Percentiles rank a stretch among this genome's conserved stretches.
phyloP scores from a whole-genome alignment of 352 stramenopile species.

The Phytophthora sp. region DNA sequence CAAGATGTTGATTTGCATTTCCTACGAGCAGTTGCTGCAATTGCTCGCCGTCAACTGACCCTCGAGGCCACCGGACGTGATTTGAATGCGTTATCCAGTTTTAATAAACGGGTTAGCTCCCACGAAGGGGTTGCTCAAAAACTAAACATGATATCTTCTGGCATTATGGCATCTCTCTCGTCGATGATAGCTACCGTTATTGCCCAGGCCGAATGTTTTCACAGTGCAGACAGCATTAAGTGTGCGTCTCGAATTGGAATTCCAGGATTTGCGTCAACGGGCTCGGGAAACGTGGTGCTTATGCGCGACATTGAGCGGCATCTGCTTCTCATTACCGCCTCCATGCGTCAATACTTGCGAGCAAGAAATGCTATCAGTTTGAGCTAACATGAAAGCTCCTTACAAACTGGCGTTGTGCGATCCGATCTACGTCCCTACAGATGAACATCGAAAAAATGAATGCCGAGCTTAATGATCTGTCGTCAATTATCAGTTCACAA shows the following conservation, averaged over 20 bases:
- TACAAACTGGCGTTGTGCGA: neutral
- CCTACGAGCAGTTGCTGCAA: constrained; percentile 22
- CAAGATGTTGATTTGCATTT: constrained; percentile 31
- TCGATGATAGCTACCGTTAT: constrained; percentile 28
- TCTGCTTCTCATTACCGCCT: constrained; percentile 16
- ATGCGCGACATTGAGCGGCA: constrained; percentile 25
- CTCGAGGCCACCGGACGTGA: neutral
- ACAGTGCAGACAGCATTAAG: neutral
- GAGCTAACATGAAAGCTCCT: neutral
- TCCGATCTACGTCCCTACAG: constrained; percentile 13
- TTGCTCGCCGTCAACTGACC: constrained; percentile 9
- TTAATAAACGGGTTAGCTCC: neutral
- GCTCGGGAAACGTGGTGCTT: constrained; percentile 19
- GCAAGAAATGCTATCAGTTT: neutral
- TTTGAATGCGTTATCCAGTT: neutral
- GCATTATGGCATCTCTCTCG: constrained; percentile 27
- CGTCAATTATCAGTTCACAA: constrained; percentile 2
- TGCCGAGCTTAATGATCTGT: constrained; percentile 18
- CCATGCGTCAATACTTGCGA: constrained; percentile 21
- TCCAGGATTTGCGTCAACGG: constrained; percentile 17
- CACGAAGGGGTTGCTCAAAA: constrained; percentile 6
- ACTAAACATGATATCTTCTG: constrained; percentile 3
- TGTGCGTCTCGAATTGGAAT: constrained; percentile 18
- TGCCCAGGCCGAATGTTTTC: constrained; percentile 10
- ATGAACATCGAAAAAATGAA: constrained; percentile 30